phyloP scores from a whole-genome alignment of 805 yeast genomes.

The Saccharomycopsis sp. region DNA sequence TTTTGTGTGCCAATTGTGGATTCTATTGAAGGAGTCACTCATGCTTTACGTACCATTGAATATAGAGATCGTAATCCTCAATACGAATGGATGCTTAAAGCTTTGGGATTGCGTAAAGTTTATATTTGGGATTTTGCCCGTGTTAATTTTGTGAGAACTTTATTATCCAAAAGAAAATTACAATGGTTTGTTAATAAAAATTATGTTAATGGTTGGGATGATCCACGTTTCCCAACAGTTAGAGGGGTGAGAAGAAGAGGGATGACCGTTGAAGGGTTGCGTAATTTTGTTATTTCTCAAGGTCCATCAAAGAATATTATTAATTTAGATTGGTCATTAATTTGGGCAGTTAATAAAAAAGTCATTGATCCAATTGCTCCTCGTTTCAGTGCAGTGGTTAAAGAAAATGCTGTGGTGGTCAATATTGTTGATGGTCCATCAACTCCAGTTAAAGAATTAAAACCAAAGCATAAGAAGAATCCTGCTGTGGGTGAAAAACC shows the following conservation, averaged over 20 bases:
- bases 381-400: conserved; percentile 76
- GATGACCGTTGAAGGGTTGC: conserved; percentile 96
- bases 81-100: conserved; percentile 89
- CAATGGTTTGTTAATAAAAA: conserved; percentile 98
- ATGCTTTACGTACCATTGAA: conserved; percentile 95
- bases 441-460: conserved; percentile 51
- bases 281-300: conserved; percentile 86
- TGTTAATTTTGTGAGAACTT: conserved; percentile 92
- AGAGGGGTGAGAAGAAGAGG: conserved; percentile 99
- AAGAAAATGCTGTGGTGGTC: conserved; percentile 57
- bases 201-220: conserved; percentile 92
- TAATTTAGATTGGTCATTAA: conserved; percentile 93
- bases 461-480: conserved; percentile 92
- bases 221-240: conserved; percentile 98
- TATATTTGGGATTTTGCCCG: conserved; percentile 98
- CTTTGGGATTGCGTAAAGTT: conserved; percentile 78
- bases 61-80: conserved; percentile 98
- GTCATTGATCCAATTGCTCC: conserved; percentile 96
- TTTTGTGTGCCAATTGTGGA: conserved; percentile 98
- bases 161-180: conserved; percentile 91
- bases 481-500: conserved; percentile 80
- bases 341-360: conserved; percentile 97
- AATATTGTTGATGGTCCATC: conserved; percentile 61
- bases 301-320: conserved; percentile 97
- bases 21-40: conserved; percentile 93